A percentile compares a stretch with the other conserved stretches of the same genome.
These are phyloP conservation scores for Pythium utonaiense DNA, from an alignment of 352 stramenopile genomes.

Conservation along the genomic window DNA sequence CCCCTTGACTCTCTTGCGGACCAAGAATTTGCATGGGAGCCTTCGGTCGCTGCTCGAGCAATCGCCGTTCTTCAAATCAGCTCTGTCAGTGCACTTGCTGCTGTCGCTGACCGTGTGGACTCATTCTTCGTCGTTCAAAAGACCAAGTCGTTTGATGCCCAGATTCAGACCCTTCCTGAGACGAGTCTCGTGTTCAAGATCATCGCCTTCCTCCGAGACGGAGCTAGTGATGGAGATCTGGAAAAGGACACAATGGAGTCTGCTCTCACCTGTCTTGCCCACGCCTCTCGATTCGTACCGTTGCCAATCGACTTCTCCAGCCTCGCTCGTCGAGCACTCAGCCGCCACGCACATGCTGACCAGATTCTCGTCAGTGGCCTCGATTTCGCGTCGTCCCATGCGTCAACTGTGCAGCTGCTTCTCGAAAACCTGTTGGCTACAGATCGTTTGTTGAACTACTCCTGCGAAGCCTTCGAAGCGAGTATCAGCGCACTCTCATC, in stretches of 20 bases:
- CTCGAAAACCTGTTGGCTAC: background rate
- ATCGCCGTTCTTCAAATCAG: background rate
- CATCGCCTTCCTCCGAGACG: constrained; percentile 10
- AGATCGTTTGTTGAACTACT: constrained; percentile 12
- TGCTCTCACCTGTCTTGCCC: background rate
- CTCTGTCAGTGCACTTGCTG: background rate
- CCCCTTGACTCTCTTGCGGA: background rate
- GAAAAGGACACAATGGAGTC: background rate
- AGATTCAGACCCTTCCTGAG: constrained; percentile 9
- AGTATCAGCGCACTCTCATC: background rate
- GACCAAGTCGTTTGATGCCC: constrained; percentile 18
- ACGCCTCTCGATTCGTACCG: background rate
- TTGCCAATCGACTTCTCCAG: constrained; percentile 9
- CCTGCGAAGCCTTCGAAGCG: background rate
- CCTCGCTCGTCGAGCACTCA: constrained; percentile 1
- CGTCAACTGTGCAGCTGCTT: constrained; percentile 3
- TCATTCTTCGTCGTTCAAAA: constrained; percentile 16
- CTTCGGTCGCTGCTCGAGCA: background rate
- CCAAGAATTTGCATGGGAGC: constrained; percentile 6
- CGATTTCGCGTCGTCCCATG: constrained; percentile 12
- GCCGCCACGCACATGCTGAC: background rate
- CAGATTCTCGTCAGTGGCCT: background rate
- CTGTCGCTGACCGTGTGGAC: constrained; percentile 7
- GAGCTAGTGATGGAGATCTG: background rate
- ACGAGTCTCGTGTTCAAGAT: constrained; percentile 15